phyloP scores from a whole-genome alignment of 768 basidiomycete species.

The Cystofilobasidium bisporidii region DNA sequence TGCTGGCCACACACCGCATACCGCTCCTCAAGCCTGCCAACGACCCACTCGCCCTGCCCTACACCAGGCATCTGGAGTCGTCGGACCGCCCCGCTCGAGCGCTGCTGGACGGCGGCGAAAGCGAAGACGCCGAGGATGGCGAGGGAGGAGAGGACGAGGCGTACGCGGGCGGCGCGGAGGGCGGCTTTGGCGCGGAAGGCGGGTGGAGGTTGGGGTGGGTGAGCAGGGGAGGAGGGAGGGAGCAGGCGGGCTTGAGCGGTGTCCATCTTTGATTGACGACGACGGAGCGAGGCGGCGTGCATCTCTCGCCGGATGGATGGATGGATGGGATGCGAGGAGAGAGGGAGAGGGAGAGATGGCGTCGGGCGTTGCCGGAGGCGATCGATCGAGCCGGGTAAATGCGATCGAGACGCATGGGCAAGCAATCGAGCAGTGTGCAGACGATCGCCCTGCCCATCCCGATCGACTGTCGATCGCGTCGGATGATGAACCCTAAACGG shows the following conservation, averaged over 20 bases:
- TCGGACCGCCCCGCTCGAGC: neutral
- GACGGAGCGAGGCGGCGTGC: conserved; percentile 18
- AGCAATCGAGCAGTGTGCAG: no score
- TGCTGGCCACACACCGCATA: conserved; percentile 14
- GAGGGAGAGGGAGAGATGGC: neutral
- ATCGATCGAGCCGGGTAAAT: no score
- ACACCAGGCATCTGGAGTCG: neutral
- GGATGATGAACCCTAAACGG: no score
- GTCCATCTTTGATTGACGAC: neutral
- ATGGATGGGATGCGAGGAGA: neutral
- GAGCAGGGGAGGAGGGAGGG: neutral
- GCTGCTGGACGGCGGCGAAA: neutral
- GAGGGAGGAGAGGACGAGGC: conserved; percentile 17
- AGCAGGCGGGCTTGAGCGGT: neutral
- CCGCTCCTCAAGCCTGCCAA: neutral
- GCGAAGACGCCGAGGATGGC: conserved; percentile 20
- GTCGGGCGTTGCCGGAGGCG: no score
- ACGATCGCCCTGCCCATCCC: no score
- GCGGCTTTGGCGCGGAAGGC: neutral
- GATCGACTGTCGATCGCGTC: no score
- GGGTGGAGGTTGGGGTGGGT: neutral
- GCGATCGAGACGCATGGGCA: no score
- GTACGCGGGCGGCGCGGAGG: conserved; percentile 19
- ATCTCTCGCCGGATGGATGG: neutral
- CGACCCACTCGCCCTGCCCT: conserved; percentile 17